These are phyloP conservation scores for Echeveria elegans DNA, from an alignment of 164 flowering plant genomes.

Conservation along the genomic window DNA sequence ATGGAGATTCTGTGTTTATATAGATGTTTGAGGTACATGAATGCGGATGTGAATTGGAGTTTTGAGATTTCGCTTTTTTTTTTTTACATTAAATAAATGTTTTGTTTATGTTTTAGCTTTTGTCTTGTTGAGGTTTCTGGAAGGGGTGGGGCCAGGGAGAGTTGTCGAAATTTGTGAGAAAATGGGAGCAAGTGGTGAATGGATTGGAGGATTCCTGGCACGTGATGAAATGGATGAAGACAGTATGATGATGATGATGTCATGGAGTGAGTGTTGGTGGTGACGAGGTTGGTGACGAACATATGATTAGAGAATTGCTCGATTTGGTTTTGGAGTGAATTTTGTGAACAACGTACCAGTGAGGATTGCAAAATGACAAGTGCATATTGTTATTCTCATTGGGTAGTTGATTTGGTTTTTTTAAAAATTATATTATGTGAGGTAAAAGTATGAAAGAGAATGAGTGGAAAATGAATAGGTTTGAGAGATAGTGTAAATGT, in stretches of 20 bases:
- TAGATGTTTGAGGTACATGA: background rate
- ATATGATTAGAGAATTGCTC: background rate
- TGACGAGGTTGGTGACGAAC: background rate
- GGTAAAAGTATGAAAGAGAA: no score
- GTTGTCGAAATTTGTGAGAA: background rate
- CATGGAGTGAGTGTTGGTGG: background rate
- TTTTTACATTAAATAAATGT: no score
- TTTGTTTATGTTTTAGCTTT: no score
- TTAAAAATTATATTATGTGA: no score
- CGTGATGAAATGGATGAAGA: conserved; percentile 8
- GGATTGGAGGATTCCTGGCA: conserved; percentile 6
- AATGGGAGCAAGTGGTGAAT: background rate
- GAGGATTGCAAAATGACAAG: no score
- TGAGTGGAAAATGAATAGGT: no score
- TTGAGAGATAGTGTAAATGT: no score
- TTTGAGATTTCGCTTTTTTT: no score
- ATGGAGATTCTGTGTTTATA: background rate
- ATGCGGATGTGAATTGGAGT: background rate
- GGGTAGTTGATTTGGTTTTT: no score
- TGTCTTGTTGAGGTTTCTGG: background rate
- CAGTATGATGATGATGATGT: conserved; percentile 1
- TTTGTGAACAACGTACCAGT: no score
- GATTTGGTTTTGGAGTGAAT: background rate
- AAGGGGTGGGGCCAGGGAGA: background rate
- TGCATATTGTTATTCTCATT: no score